Conservation (phyloP, 768 basidiomycete genomes). For the Fomitopsis pulvina region DNA sequence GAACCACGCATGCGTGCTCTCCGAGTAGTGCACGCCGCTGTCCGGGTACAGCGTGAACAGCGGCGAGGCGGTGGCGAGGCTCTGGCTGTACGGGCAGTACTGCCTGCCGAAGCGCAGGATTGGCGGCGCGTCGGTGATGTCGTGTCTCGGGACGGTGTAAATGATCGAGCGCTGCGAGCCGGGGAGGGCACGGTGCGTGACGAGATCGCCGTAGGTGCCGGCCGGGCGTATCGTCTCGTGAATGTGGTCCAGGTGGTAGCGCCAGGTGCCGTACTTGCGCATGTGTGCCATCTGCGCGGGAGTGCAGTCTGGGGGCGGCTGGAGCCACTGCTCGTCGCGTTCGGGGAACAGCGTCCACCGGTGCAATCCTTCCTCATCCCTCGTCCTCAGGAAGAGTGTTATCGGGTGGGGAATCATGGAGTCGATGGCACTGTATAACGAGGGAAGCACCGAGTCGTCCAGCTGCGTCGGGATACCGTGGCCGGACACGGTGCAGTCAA, state of each 20-base stretch:
- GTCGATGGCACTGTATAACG: neutral
- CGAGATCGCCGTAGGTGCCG: neutral
- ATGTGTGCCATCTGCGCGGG: neutral
- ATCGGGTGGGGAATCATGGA: conserved; percentile 4
- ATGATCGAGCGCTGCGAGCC: conserved; percentile 9
- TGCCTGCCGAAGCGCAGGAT: conserved; percentile 5
- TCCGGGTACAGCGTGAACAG: neutral
- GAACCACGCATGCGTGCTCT: neutral
- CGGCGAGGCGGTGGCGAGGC: neutral
- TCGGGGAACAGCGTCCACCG: conserved; percentile 8
- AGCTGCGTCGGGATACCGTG: conserved; percentile 35
- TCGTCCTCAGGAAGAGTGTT: neutral
- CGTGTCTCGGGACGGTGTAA: conserved; percentile 3
- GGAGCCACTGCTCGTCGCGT: neutral
- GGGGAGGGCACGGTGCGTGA: conserved; percentile 6
- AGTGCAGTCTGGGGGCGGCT: neutral
- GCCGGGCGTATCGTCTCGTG: neutral
- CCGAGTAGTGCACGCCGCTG: neutral
- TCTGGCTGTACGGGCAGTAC: conserved; percentile 2
- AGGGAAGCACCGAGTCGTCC: conserved; percentile 7
- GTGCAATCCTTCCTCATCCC: conserved; percentile 1
- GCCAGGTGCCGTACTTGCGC: neutral
- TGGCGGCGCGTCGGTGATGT: conserved; percentile 9
- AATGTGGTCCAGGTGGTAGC: neutral
- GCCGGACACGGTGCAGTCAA: conserved; percentile 11